Evolutionary conservation across 2,329 filamentous ascomycete genomes (phyloP).

Genomic region (Sporothrix humicola): DNA sequence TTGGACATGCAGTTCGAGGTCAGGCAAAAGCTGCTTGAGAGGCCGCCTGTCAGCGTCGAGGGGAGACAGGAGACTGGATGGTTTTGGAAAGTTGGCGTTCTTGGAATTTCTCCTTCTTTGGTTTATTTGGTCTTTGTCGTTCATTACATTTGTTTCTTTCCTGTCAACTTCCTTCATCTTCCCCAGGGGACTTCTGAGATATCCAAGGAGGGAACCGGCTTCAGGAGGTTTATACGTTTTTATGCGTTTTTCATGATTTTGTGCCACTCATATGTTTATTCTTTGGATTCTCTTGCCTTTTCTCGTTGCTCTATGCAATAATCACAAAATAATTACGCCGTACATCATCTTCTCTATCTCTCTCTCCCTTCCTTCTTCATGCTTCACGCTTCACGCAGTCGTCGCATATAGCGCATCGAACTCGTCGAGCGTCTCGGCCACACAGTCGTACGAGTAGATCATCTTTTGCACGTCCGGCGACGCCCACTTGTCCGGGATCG

Average conservation of each 20-base stretch:
- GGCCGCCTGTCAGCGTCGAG: neutral
- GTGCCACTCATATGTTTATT: neutral
- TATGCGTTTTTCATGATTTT: neutral
- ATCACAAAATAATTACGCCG: neutral
- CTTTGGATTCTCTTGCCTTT: too few relatives aligned
- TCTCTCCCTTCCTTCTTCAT: neutral
- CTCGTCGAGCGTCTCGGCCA: conserved; percentile 57
- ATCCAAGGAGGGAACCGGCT: conserved; percentile 10
- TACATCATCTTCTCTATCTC: too few relatives aligned
- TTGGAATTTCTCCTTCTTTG: neutral
- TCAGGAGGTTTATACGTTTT: neutral
- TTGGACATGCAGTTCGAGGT: neutral
- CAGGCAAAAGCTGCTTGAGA: neutral
- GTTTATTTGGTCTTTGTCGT: neutral
- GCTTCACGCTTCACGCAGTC: conserved; percentile 34
- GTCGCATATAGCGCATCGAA: conserved; percentile 56
- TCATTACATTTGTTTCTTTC: neutral
- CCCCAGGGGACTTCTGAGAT: conserved; percentile 1
- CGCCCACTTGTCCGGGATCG: conserved; percentile 71
- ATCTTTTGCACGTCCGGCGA: conserved; percentile 71
- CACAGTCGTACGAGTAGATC: conserved; percentile 69
- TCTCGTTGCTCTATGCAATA: conserved; percentile 1
- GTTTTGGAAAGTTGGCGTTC: neutral
- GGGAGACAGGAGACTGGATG: neutral
- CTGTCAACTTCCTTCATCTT: neutral